These are phyloP conservation scores for Boletus sp. DNA, from an alignment of 1,284 basidiomycete genomes.

Conservation along the genomic window DNA sequence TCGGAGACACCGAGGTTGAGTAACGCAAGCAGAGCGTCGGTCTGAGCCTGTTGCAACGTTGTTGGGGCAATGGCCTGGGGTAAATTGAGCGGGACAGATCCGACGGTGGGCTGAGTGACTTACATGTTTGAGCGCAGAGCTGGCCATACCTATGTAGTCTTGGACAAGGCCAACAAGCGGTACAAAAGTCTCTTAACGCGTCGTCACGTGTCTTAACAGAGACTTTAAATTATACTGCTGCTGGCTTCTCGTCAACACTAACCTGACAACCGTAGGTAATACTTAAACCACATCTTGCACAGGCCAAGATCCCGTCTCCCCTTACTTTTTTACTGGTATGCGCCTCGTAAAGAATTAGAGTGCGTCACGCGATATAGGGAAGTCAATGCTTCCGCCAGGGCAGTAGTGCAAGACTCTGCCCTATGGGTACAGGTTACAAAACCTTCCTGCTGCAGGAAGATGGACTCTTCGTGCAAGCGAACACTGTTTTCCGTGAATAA, in stretches of 20 bases:
- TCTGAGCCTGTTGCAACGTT: slow-evolving; percentile 79
- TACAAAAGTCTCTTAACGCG: background rate
- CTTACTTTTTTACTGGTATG: too few relatives aligned
- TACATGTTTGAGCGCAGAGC: slow-evolving; percentile 53
- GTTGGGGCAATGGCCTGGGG: slow-evolving; percentile 26
- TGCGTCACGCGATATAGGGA: too few relatives aligned
- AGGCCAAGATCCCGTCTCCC: too few relatives aligned
- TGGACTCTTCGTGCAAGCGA: slow-evolving; percentile 14
- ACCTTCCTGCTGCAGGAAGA: slow-evolving; percentile 13
- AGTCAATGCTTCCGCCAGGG: too few relatives aligned
- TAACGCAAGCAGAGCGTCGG: slow-evolving; percentile 62
- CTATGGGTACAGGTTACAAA: slow-evolving; percentile 18
- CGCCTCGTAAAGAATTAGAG: too few relatives aligned
- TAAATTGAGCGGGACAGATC: background rate
- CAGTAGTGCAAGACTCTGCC: slow-evolving; percentile 7
- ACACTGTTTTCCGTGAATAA: too few relatives aligned
- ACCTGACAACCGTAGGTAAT: too few relatives aligned
- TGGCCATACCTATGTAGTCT: slow-evolving; percentile 47
- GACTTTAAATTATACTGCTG: background rate
- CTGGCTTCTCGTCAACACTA: too few relatives aligned
- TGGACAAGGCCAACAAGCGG: background rate
- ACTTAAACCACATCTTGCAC: too few relatives aligned
- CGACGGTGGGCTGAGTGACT: slow-evolving; percentile 13
- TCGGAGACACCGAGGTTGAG: slow-evolving; percentile 55
- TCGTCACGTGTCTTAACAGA: background rate